Base-by-base conservation (phyloP, 1,284 basidiomycete genomes). In the Somion occarium region DNA sequence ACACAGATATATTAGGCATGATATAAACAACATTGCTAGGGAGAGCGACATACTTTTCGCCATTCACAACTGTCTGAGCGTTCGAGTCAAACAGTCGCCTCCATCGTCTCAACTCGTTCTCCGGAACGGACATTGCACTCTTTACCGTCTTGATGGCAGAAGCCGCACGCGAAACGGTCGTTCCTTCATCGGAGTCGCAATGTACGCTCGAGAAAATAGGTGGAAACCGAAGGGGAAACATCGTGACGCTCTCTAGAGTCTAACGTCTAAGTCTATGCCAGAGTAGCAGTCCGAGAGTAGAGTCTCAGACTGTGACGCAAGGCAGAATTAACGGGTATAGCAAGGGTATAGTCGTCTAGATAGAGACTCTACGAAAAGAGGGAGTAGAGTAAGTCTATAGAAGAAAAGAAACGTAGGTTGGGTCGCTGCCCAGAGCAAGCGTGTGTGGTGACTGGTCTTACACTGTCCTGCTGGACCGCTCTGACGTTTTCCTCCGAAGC, bases 1-100 rank as follows among this genome's bases (percentile, higher is more conserved):
- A 20, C 20, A 23, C 37, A 24, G 22, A 38, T 23, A 38, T 3
- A 24, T 46, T n/a, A 42, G 47, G 24, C 15, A 30, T 41, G 46
- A 4, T 23, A 38, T 34, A 26, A n/a, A n/a, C n/a, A n/a, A n/a
- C 37, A 38, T 18, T 7, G 44, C 52, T n/a, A n/a, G n/a, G n/a
- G n/a, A n/a, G n/a, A n/a, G n/a, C n/a, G n/a, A 76, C 88, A 72
- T 69, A 95, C 93, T 86, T 92, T 70, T 91, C 85, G 48, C 87
- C 88, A 49, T 88, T 79, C 38, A 82, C 64, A 46, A 76, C 73
- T 25, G 80, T 76, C 64, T 84, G 87, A 30, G 93, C 89, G 65
- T 91, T 88, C 46, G 78, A 61, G 51, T 96, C 91, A 68, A 96
- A 97, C 3, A 82, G 85, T 61, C 89, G 78, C 64, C 80, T 80